Percentiles rank a stretch among this genome's conserved stretches.
Evolutionary conservation across 768 basidiomycete species (phyloP).

Genomic region (Tricholoma bakamatsutake): DNA sequence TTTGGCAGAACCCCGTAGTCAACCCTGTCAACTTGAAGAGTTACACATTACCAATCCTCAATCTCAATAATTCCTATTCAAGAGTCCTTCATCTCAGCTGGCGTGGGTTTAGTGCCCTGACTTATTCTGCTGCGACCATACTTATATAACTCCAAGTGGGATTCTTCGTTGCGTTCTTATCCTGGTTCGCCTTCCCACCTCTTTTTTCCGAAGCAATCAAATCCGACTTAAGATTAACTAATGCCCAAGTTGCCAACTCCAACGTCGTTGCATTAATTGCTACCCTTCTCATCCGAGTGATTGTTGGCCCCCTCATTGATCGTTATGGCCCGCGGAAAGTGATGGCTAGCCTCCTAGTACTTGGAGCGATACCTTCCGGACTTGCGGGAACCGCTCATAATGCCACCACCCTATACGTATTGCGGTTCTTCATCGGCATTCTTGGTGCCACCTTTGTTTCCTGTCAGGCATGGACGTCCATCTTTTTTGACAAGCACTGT

Average conservation of each 20-base stretch:
- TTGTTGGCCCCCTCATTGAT: constrained; percentile 46
- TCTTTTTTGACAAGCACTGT: constrained; percentile 48
- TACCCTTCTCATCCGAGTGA: constrained; percentile 42
- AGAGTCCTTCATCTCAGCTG: constrained; percentile 44
- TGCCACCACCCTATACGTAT: constrained; percentile 21
- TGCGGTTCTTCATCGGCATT: constrained; percentile 55
- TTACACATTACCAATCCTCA: constrained; percentile 46
- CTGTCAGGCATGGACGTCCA: constrained; percentile 56
- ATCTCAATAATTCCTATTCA: constrained; percentile 40
- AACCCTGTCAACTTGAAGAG: constrained; percentile 50
- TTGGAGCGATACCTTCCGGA: constrained; percentile 55
- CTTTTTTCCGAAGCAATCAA: constrained; percentile 52
- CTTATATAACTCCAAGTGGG: constrained; percentile 21
- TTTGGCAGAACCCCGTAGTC: constrained; percentile 30
- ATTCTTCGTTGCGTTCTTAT: constrained; percentile 45
- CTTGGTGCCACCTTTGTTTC: constrained; percentile 58
- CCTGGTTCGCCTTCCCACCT: constrained; percentile 59
- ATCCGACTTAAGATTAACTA: constrained; percentile 41
- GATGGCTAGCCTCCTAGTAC: constrained; percentile 47
- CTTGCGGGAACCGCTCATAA: constrained; percentile 45
- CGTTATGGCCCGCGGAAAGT: constrained; percentile 48
- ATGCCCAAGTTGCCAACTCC: constrained; percentile 43
- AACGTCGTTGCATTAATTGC: constrained; percentile 42
- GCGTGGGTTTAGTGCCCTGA: constrained; percentile 15
- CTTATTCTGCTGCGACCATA: not conserved